A percentile compares a stretch with the other conserved stretches of the same genome.
Conservation (phyloP, 2,329 filamentous ascomycete genomes). For the Fusarium citri region DNA sequence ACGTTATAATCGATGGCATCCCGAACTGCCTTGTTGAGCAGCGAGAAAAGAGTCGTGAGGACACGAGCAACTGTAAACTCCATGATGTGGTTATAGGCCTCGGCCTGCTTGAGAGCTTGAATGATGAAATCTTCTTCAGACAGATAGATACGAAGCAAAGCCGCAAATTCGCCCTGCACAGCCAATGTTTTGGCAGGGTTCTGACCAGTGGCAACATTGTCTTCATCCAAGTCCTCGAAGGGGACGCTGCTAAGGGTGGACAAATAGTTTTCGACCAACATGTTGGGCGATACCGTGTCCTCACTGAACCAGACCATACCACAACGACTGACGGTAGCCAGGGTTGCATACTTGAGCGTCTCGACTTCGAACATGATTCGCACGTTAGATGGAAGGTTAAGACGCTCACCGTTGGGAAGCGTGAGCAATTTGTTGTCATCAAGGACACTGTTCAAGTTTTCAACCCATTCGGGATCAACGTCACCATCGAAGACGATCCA, state of each 20-base stretch:
- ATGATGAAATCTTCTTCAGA: constrained; percentile 83
- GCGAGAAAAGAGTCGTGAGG: constrained; percentile 91
- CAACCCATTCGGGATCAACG: constrained; percentile 99
- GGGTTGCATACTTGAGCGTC: constrained; percentile 94
- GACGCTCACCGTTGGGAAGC: constrained; percentile 95
- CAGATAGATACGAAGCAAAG: constrained; percentile 80
- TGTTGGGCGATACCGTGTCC: constrained; percentile 90
- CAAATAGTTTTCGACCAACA: constrained; percentile 94
- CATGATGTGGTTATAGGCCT: constrained; percentile 95
- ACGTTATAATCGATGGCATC: constrained; percentile 96
- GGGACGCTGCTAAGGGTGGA: constrained; percentile 82
- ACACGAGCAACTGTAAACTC: constrained; percentile 93
- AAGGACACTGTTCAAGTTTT: constrained; percentile 99
- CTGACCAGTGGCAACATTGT: constrained; percentile 80
- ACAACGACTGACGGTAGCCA: constrained; percentile 98
- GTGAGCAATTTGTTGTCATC: constrained; percentile 99
- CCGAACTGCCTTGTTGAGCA: constrained; percentile 92
- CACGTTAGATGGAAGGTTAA: constrained; percentile 93
- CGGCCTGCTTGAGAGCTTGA: constrained; percentile 80
- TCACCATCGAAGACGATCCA: constrained; percentile 99
- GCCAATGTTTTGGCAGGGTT: constrained; percentile 81
- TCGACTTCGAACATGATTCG: constrained; percentile 99
- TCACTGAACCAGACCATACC: constrained; percentile 99
- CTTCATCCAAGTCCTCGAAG: constrained; percentile 96
- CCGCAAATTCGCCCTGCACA: constrained; percentile 82